Evolutionary conservation across 2,329 filamentous ascomycete species (phyloP), one percentile per base, ranked within the genome.

Genomic region (Alternaria viburni): DNA sequence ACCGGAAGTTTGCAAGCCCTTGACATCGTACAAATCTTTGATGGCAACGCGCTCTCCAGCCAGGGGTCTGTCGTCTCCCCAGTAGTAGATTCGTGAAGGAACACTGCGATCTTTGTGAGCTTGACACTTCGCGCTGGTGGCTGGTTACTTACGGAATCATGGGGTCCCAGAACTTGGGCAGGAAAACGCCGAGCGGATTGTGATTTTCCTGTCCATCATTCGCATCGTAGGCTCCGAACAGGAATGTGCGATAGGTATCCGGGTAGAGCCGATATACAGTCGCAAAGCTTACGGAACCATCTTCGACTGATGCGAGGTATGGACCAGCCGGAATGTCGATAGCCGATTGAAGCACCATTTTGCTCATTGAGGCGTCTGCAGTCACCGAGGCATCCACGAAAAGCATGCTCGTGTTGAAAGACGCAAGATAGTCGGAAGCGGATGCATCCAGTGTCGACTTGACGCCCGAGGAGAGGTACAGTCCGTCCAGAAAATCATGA

Each of bases 21-120:
- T 74, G 17, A 76, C 47, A 25, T 73, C 71, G 54, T 72, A 75
- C 1, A 75, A 44, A 59, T 75, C 71, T 45, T 76, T 76, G 52
- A 76, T 69, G 0, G 62, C 73, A 12, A 76, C 67, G 12, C 81
- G 73, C 50, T 68, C 62, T 6, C 73, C 73, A 5, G 73, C 71
- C 1, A 75, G 54, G 0, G 71, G 73, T 23, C 78, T 71, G 4
- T 70, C 26, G 47, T 82, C 80, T 4, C 55, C 69, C 71, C 71
- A 76, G 12, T 32, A 72, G 68, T 83, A 82, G 10, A 82, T 72
- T 1, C 81, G 73, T 0, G 81, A 82, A 1, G 81, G 80, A 1
- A 82, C 80, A 12, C 70, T 71, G 8, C 13, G 4, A 9, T 2
- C 17, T 21, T 5, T 2, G 7, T 45, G 7, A 45, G 41, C 5